Evolutionary conservation across 805 yeast genomes (phyloP), one percentile per base, ranked within the genome.

Genomic region (Pichia nanzhaoensis): DNA sequence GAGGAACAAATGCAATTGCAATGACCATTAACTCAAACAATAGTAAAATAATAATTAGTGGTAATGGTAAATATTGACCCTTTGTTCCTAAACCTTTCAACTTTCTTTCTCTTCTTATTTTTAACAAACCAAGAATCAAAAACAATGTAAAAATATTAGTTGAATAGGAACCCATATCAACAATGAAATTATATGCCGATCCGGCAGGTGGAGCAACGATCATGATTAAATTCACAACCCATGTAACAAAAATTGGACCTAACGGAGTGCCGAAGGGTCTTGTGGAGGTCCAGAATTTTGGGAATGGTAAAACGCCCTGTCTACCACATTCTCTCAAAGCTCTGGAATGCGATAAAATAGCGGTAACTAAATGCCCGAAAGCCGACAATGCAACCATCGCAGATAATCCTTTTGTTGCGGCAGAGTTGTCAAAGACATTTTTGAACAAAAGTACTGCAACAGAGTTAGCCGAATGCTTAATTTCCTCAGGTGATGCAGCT

Each of bases 161-260:
- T 41, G 95, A 91, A 61, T 86, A 86, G 2, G 91, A 80, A 55
- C 84, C 82, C 68, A 87, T 71, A 64, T 87, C 85, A 63, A 84
- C 61, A 53, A 86, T 78, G 60, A 87, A 83, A 63, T 84, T 82
- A 68, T 84, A 86, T 39, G 95, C 95, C 59, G 85, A 95, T 46
- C 93, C 95, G 21, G 90, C 85, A 17, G 93, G 91, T 35, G 87
- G 86, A 4, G 91, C 93, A 38, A 84, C 58, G 49, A 87, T 77
- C 40, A 88, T 80, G 42, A 86, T 70, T 34, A 82, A 64, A 67
- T 90, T 84, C 16, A 85, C 81, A 38, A 81, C 62, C 77, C 86
- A 85, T 60, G 86, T 95, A 61, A 83, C 83, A 54, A 80, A 70
- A 43, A 86, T 67, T 42, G 91, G 95, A 36, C 79, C 75, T 51